Conservation (phyloP, 257 asterid species). For the Lycium ferocissimum region DNA sequence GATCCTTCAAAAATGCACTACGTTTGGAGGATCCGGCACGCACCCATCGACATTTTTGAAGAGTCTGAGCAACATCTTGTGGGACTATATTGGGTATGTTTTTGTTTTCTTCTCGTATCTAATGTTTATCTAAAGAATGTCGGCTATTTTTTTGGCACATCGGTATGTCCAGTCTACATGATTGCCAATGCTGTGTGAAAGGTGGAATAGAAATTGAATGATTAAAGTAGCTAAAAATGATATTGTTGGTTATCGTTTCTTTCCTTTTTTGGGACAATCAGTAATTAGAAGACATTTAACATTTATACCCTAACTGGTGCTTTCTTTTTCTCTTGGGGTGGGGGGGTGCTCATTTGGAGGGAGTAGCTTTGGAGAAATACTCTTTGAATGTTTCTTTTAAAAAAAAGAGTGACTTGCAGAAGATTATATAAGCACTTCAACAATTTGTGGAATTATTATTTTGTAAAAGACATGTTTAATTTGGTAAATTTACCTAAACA, state of each 20-base stretch:
- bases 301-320: background rate
- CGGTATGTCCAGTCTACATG: background rate
- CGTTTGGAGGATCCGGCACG: too few relatives aligned
- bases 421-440: background rate
- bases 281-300: background rate
- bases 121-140: background rate
- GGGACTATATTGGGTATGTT: too few relatives aligned
- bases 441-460: background rate
- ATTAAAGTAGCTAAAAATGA: background rate
- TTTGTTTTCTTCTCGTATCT: background rate
- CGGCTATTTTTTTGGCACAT: background rate
- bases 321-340: background rate
- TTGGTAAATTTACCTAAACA: background rate
- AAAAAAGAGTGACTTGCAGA: background rate
- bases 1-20: too few relatives aligned
- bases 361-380: too few relatives aligned
- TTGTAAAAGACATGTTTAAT: background rate
- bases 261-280: background rate
- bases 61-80: too few relatives aligned
- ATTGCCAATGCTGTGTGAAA: background rate
- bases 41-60: too few relatives aligned
- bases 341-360: background rate
- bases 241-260: background rate
- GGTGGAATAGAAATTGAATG: background rate
- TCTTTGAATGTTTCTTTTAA: background rate